A percentile compares a stretch with the other conserved stretches of the same genome.
Conservation (phyloP, 306 rosid genomes). For the Corylus heterophylla region DNA sequence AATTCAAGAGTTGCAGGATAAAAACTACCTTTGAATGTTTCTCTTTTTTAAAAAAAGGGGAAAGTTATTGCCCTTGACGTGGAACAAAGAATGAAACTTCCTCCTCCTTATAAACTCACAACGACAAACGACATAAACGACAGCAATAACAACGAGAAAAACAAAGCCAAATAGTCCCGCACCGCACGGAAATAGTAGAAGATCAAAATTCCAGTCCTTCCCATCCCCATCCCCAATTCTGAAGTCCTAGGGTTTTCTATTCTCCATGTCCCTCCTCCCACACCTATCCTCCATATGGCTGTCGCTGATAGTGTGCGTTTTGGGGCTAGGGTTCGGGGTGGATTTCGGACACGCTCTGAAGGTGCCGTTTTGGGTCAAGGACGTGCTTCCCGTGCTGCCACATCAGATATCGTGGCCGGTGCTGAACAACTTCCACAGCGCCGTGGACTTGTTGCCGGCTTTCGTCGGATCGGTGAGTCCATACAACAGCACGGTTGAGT, state of each 20-base stretch:
- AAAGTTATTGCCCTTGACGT: too few species aligned
- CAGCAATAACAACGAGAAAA: not conserved
- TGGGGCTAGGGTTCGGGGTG: constrained; percentile 32
- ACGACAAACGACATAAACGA: too few species aligned
- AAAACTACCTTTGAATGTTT: too few species aligned
- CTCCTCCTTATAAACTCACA: too few species aligned
- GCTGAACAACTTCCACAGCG: constrained; percentile 78
- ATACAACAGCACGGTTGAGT: constrained; percentile 50
- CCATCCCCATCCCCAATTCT: not conserved
- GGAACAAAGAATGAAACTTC: too few species aligned
- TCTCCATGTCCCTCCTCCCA: constrained; percentile 32
- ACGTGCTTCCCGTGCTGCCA: constrained; percentile 88
- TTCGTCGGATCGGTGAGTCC: constrained; percentile 85
- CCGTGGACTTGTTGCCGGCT: constrained; percentile 88
- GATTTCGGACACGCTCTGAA: constrained; percentile 43
- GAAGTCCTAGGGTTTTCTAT: not conserved
- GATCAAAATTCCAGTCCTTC: not conserved
- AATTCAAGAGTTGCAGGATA: too few species aligned
- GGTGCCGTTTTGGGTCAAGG: constrained; percentile 71
- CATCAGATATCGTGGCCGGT: constrained; percentile 88
- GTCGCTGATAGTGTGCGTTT: constrained; percentile 29
- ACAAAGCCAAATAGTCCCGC: not conserved
- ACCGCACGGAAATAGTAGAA: not conserved
- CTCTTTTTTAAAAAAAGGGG: too few species aligned
- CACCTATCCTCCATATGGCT: constrained; percentile 12